Conservation (phyloP, 306 rosid species). For the Glycyrrhiza uralensis region DNA sequence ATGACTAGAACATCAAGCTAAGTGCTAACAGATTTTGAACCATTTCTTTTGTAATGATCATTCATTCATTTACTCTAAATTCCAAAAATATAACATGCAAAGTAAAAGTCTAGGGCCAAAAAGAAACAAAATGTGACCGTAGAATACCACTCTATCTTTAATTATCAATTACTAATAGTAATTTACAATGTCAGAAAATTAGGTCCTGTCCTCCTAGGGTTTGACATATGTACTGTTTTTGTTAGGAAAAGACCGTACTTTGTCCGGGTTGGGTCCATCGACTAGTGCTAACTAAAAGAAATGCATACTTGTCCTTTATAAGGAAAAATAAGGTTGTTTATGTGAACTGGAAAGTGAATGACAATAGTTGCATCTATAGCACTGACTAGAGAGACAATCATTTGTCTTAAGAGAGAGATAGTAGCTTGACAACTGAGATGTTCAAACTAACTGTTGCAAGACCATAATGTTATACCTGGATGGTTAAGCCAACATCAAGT, state of each 20-base stretch:
- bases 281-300: not conserved
- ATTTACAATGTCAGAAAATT: too few species aligned
- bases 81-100: not conserved
- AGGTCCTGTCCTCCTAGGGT: too few species aligned
- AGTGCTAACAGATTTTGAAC: not conserved
- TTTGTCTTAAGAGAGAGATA: not conserved
- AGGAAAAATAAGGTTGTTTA: not conserved
- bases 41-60: not conserved
- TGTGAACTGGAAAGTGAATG: not conserved
- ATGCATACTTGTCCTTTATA: not conserved
- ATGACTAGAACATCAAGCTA: too few species aligned
- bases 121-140: too few species aligned
- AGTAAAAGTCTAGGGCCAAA: not conserved
- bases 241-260: too few species aligned
- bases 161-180: too few species aligned
- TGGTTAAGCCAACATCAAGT: conserved; percentile 81
- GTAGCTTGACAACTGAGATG: not conserved
- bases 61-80: not conserved
- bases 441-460: not conserved
- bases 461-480: conserved; percentile 60
- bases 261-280: too few species aligned
- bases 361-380: not conserved
- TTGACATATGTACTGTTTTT: too few species aligned
- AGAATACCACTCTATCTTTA: too few species aligned
- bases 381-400: not conserved